phyloP scores from a whole-genome alignment of 768 basidiomycete genomes.

The Chalciporus pseudorubinellus region DNA sequence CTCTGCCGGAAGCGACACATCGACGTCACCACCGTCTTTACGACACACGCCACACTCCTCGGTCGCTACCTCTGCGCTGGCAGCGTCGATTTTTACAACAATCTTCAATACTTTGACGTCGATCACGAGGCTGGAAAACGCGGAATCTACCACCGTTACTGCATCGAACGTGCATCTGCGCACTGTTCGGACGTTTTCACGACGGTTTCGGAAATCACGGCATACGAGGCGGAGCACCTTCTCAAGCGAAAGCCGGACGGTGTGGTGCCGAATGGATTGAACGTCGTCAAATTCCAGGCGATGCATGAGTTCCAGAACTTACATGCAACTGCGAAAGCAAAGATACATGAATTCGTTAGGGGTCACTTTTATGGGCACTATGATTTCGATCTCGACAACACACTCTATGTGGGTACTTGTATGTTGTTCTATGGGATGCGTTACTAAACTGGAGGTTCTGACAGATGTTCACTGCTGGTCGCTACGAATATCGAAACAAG shows the following conservation, averaged over 20 bases:
- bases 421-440: background rate
- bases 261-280: conserved; percentile 94
- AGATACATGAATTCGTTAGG: conserved; percentile 96
- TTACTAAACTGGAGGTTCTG: conserved; percentile 2
- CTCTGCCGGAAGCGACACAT: conserved; percentile 95
- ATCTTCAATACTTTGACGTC: conserved; percentile 98
- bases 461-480: conserved; percentile 97
- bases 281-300: conserved; percentile 98
- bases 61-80: conserved; percentile 99
- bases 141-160: conserved; percentile 97
- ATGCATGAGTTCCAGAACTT: conserved; percentile 99
- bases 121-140: conserved; percentile 99
- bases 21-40: conserved; percentile 98
- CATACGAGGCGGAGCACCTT: conserved; percentile 94
- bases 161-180: conserved; percentile 91
- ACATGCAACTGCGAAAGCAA: conserved; percentile 90
- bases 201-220: conserved; percentile 97
- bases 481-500: conserved; percentile 99
- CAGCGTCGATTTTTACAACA: conserved; percentile 99
- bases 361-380: conserved; percentile 99
- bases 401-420: conserved; percentile 62
- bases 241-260: conserved; percentile 98
- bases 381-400: conserved; percentile 93
- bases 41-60: conserved; percentile 96
- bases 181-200: conserved; percentile 99